Conservation (phyloP, 345 rosid species). For the Excoecaria cochinchinensis region DNA sequence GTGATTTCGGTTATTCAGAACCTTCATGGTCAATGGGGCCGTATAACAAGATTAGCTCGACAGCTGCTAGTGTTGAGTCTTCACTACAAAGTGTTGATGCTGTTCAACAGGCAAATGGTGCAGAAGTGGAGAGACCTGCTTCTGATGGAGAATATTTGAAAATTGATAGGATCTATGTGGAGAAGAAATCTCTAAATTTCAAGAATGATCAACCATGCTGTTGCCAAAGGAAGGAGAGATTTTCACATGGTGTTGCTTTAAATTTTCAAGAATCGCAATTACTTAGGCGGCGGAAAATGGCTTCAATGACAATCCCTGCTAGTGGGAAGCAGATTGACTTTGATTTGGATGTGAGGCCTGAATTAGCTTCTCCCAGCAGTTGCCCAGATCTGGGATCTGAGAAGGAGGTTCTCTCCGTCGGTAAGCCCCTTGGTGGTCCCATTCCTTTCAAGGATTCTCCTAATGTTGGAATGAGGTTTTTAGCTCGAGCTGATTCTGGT, state of each 20-base stretch:
- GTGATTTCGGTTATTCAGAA: constrained; percentile 34
- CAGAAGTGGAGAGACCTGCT: constrained; percentile 27
- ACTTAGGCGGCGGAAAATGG: constrained; percentile 50
- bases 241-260: constrained; percentile 39
- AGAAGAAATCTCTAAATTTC: constrained; percentile 43
- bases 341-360: constrained; percentile 40
- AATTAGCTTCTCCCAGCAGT: constrained; percentile 34
- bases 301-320: constrained; percentile 38
- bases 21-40: constrained; percentile 39
- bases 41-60: constrained; percentile 35
- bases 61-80: constrained; percentile 29
- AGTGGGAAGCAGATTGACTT: constrained; percentile 30
- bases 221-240: constrained; percentile 84
- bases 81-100: constrained; percentile 38
- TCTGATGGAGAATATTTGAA: constrained; percentile 37
- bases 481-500: constrained; percentile 36
- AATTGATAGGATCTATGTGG: constrained; percentile 31
- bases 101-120: constrained; percentile 31
- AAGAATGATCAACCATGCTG: constrained; percentile 71
- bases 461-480: constrained; percentile 30
- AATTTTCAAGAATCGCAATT: constrained; percentile 61
- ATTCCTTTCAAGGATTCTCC: constrained; percentile 36
- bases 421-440: constrained; percentile 27
- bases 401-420: constrained; percentile 29
- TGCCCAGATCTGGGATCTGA: constrained; percentile 40